Evolutionary conservation across 2,329 filamentous ascomycete genomes (phyloP), one percentile per base, ranked within the genome.

Genomic region (Septoria linicola): DNA sequence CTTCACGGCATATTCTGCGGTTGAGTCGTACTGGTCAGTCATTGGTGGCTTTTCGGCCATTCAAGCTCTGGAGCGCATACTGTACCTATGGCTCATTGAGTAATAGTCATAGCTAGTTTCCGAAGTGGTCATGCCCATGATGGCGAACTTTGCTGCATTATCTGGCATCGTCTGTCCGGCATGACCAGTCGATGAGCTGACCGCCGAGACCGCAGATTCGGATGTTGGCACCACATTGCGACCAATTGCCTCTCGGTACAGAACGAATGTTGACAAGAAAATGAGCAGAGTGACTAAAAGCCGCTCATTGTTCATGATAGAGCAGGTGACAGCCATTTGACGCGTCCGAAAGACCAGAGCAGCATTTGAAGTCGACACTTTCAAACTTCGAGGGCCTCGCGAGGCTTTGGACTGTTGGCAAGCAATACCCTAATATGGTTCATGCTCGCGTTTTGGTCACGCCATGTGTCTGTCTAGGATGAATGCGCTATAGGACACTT

Each of bases 1-100:
- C 44, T 68, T 70, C 34, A 65, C 66, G 0, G 66, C 67, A 41
- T 73, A 73, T 20, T 43, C 39, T 45, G 14, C 41, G 34, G n/a
- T 6, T n/a, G 32, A 19, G 27, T 32, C 11, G 14, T 11, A 45
- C 4, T 19, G 21, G 30, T 37, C 8, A 23, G 42, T 27, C 19
- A 45, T 19, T 8, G 14, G 5, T 14, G 4, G n/a, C 7, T 8
- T 14, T 7, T 20, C 1, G 4, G 3, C 16, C 16, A 25, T n/a
- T n/a, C n/a, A n/a, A n/a, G n/a, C n/a, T n/a, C 8, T 8, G 20
- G 1, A 30, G 17, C n/a, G 20, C 8, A 7, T 30, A 34, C 42
- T 45, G 34, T 52, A 31, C 41, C 54, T 57, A 41, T 52, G 54
- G 31, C 31, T 42, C 13, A 57, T 44, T 1, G 47, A 36, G n/a